phyloP scores from a whole-genome alignment of 2,329 filamentous ascomycete species.

The Fusarium clavum region DNA sequence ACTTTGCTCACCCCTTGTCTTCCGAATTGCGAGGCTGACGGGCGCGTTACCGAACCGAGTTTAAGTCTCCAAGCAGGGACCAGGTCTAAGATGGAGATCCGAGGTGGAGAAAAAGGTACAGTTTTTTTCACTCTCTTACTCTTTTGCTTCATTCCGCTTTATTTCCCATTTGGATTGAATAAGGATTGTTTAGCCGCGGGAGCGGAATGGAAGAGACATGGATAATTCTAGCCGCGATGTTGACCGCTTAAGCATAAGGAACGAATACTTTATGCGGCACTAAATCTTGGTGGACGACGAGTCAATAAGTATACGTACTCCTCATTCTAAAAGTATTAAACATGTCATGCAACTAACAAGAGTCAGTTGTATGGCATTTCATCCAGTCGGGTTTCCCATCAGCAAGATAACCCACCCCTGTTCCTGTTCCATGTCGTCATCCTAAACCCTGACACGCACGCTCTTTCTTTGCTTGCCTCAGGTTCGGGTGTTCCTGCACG shows the following conservation, averaged over 20 bases:
- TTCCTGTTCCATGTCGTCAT: constrained; percentile 35
- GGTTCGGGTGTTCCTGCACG: neutral
- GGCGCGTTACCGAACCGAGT: constrained; percentile 20
- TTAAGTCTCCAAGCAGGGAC: constrained; percentile 18
- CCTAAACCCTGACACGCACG: constrained; percentile 20
- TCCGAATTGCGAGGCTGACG: constrained; percentile 42
- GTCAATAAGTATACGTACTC: neutral
- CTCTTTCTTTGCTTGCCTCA: constrained; percentile 10
- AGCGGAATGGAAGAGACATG: constrained; percentile 3
- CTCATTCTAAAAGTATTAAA: neutral
- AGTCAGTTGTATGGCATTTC: constrained; percentile 14
- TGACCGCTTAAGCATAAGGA: neutral
- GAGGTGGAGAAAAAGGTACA: constrained; percentile 24
- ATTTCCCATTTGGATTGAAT: constrained; percentile 6
- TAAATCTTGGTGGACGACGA: neutral
- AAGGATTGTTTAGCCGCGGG: neutral
- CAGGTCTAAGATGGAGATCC: constrained; percentile 21
- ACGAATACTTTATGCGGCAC: neutral
- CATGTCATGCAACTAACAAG: constrained; percentile 8
- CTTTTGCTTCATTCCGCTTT: neutral
- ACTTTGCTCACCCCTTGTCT: neutral
- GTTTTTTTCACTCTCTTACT: neutral
- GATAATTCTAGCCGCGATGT: neutral
- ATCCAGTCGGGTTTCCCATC: constrained; percentile 5
- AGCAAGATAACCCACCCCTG: constrained; percentile 10